Evolutionary conservation across 768 basidiomycete genomes (phyloP).

Genomic region (Pleurotus sapidus): DNA sequence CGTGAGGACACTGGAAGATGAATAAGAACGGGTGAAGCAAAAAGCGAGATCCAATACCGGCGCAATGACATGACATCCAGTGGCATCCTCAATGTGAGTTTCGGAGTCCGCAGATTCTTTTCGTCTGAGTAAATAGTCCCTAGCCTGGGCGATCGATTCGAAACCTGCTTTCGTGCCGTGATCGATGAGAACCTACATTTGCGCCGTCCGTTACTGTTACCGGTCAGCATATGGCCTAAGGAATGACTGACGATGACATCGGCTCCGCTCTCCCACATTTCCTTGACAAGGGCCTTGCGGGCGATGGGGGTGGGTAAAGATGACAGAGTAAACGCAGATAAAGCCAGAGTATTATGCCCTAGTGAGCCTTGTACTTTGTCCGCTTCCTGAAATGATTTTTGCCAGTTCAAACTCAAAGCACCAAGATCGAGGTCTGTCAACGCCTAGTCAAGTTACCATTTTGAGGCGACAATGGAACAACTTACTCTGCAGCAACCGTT

Average conservation of each 20-base stretch:
- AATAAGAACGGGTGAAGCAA: slow-evolving; percentile 6
- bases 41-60: slow-evolving; percentile 53
- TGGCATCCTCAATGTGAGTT: slow-evolving; percentile 28
- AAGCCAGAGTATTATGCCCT: slow-evolving; percentile 56
- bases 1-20: slow-evolving; percentile 79
- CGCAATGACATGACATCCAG: slow-evolving; percentile 82
- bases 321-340: slow-evolving; percentile 88
- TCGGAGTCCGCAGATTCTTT: slow-evolving; percentile 53
- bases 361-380: slow-evolving; percentile 36
- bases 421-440: slow-evolving; percentile 46
- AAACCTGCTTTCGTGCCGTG: slow-evolving; percentile 77
- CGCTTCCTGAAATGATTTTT: slow-evolving; percentile 52
- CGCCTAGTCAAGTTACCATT: slow-evolving; percentile 3
- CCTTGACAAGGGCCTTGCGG: slow-evolving; percentile 65
- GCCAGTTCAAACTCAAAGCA: slow-evolving; percentile 46
- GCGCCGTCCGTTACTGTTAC: slow-evolving; percentile 1
- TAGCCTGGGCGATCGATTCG: slow-evolving; percentile 70
- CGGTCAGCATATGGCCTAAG: slow-evolving; percentile 35
- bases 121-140: slow-evolving; percentile 63
- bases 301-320: slow-evolving; percentile 59
- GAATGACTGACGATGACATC: slow-evolving; percentile 70
- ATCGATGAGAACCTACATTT: slow-evolving; percentile 78
- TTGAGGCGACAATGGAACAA: slow-evolving; percentile 6
- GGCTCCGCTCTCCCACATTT: slow-evolving; percentile 93
- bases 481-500: slow-evolving; percentile 58